phyloP scores from a whole-genome alignment of 2,329 filamentous ascomycete species.

The Septoria linicola region DNA sequence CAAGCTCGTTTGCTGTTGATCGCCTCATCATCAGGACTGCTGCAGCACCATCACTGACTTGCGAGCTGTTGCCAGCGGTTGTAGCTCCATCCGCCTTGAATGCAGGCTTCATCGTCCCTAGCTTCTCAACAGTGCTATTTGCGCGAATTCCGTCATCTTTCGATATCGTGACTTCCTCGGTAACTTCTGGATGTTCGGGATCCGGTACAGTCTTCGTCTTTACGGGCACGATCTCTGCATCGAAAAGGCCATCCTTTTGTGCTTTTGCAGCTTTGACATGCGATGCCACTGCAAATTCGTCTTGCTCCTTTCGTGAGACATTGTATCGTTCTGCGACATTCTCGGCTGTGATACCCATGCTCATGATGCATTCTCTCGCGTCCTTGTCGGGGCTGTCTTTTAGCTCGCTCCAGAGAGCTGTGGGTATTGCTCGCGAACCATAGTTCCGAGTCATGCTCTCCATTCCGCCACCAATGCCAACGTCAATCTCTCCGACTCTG shows the following conservation, averaged over 20 bases:
- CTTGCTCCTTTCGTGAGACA: constrained; percentile 73
- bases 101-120: constrained; percentile 79
- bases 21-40: constrained; percentile 81
- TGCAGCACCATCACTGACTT: constrained; percentile 85
- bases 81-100: constrained; percentile 72
- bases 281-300: constrained; percentile 73
- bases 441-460: constrained; percentile 97
- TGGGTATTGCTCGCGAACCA: constrained; percentile 77
- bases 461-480: constrained; percentile 84
- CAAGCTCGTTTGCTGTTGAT: constrained; percentile 72
- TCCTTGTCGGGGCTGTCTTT: constrained; percentile 64
- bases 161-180: constrained; percentile 64
- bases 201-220: constrained; percentile 66
- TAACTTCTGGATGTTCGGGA: constrained; percentile 52
- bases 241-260: constrained; percentile 67
- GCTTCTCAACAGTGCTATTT: constrained; percentile 64
- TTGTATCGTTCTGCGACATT: constrained; percentile 79
- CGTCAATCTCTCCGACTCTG: constrained; percentile 67
- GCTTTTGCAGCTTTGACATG: constrained; percentile 73
- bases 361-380: constrained; percentile 84
- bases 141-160: constrained; percentile 81
- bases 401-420: constrained; percentile 73
- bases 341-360: constrained; percentile 87
- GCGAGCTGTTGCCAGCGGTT: constrained; percentile 82
- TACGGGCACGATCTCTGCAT: constrained; percentile 76